Evolutionary conservation across 495 filamentous ascomycete genomes (phyloP).

Genomic region (Xylaria flabelliformis): DNA sequence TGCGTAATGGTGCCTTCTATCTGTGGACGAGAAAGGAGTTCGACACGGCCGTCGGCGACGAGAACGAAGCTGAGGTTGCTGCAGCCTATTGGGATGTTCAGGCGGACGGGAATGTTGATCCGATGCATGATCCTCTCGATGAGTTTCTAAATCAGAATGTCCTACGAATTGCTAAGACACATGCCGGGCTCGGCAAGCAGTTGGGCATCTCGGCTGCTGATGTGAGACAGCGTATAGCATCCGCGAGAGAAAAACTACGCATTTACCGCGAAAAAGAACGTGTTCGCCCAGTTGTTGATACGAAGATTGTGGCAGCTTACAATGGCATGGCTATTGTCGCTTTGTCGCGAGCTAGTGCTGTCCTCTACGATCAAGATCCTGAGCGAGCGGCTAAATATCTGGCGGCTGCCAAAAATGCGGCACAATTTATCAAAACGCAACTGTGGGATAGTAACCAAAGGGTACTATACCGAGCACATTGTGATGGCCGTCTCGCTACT

Average conservation of each 20-base stretch:
- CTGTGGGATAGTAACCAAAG: conserved; percentile 71
- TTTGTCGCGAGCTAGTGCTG: conserved; percentile 73
- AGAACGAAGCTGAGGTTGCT: conserved; percentile 70
- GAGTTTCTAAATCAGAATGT: conserved; percentile 90
- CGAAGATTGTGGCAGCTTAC: conserved; percentile 87
- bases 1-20: conserved; percentile 94
- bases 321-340: conserved; percentile 91
- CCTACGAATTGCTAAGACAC: conserved; percentile 53
- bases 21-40: conserved; percentile 93
- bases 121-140: conserved; percentile 84
- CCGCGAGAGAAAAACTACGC: conserved; percentile 71
- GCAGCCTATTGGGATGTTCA: conserved; percentile 86
- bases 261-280: conserved; percentile 77
- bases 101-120: conserved; percentile 87
- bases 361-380: conserved; percentile 66
- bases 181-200: conserved; percentile 73
- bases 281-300: conserved; percentile 81
- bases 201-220: conserved; percentile 78
- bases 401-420: conserved; percentile 70
- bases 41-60: conserved; percentile 71
- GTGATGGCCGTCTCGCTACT: conserved; percentile 72
- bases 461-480: conserved; percentile 76
- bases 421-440: conserved; percentile 76
- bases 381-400: conserved; percentile 62
- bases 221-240: conserved; percentile 71